Percentiles rank a stretch among this genome's conserved stretches.
These are phyloP conservation scores for Penicillium maclennaniae DNA, from an alignment of 495 filamentous ascomycete species.

Conservation along the genomic window DNA sequence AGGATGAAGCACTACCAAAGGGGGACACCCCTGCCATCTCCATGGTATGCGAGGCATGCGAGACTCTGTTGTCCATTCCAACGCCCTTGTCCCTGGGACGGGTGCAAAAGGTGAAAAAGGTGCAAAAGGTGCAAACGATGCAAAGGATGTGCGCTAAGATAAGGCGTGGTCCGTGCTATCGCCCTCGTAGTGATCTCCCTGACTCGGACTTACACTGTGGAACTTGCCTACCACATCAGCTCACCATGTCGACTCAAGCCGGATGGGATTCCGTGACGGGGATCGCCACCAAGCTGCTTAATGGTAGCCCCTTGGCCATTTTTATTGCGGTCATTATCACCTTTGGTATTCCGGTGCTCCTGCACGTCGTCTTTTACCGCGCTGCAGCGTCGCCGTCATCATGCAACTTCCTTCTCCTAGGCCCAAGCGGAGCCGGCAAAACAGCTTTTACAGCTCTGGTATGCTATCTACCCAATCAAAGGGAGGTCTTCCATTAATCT, in stretches of 20 bases:
- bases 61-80: conserved; percentile 9
- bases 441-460: conserved; percentile 82
- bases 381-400: conserved; percentile 60
- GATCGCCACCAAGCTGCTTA: conserved; percentile 41
- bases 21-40: conserved; percentile 6
- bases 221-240: conserved; percentile 8
- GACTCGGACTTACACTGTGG: not conserved
- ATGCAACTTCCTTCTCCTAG: conserved; percentile 80
- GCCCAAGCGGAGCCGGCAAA: conserved; percentile 83
- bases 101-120: no score
- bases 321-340: conserved; percentile 63
- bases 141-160: conserved; percentile 19
- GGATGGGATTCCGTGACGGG: conserved; percentile 34
- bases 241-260: conserved; percentile 30
- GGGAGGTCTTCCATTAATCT: not conserved
- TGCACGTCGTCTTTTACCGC: conserved; percentile 73
- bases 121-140: not conserved
- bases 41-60: conserved; percentile 14
- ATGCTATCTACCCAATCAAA: not conserved
- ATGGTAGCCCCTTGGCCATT: conserved; percentile 49
- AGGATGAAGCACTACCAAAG: conserved; percentile 2
- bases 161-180: conserved; percentile 25
- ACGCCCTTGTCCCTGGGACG: not conserved
- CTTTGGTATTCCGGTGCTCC: conserved; percentile 67
- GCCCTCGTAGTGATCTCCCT: not conserved